Evolutionary conservation across 345 rosid species (phyloP), one percentile per base, ranked within the genome.

Genomic region (Hevea brasiliensis): DNA sequence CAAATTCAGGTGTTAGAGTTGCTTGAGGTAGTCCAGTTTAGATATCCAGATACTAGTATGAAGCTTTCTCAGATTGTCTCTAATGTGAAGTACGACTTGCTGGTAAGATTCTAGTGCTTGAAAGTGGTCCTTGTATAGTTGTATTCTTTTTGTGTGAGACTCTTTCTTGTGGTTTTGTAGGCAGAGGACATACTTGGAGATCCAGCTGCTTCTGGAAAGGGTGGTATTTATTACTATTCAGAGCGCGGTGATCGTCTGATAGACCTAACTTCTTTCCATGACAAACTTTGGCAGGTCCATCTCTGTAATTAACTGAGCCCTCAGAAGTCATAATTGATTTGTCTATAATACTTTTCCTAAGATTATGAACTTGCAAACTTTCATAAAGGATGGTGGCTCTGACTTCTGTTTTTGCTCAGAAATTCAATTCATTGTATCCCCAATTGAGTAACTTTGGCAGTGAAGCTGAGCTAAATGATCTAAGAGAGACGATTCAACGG

Each of bases 241-340:
- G 95, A 92, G 84, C 97, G 98, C 41, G 98, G 93, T 62, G 98
- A 94, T 79, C 97, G 97, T 65, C 83, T 92, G 53, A 87, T 94
- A 80, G 98, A 92, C 77, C 88, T 92, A 45, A 76, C 92, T 78
- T 85, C 92, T 63, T 88, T 92, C 69, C 85, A 92, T 37, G 85
- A 87, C 77, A 92, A 84, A 78, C 91, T 94, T 71, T 92, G 92
- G 91, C 89, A 90, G 98, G 98, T 91, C 73, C 24, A 35, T 65
- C 68, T 65, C 50, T 41, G 14, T 24, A 14, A 13, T 50, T 58
- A 32, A 6, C 23, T 23, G 10, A 8, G 40, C 20, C 27, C 27
- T 8, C n/a, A 60, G 53, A 45, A 48, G 35, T 48, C 26, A 1
- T 32, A 32, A 32, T 1, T 32, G 37, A 32, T 32, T 32, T 32